Evolutionary conservation across 2,329 filamentous ascomycete genomes (phyloP).

Genomic region (Phoma sp.): DNA sequence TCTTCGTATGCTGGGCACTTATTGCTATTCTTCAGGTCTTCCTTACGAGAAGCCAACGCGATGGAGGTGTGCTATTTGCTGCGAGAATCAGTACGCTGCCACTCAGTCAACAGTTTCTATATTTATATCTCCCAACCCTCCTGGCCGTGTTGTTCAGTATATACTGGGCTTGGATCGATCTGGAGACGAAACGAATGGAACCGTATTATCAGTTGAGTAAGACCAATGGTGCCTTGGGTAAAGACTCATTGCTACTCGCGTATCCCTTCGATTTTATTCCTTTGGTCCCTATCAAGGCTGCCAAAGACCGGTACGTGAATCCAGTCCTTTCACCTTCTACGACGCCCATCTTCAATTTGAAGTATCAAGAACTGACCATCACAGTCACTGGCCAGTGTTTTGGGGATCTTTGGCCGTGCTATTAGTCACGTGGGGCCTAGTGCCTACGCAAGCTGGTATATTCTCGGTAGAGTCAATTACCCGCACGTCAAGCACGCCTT

Average conservation of each 20-base stretch:
- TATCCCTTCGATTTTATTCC: conserved; percentile 62
- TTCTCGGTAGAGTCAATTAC: conserved; percentile 51
- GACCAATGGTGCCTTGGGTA: conserved; percentile 50
- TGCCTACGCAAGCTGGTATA: conserved; percentile 62
- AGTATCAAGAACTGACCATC: conserved; percentile 7
- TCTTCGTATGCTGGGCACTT: conserved; percentile 33
- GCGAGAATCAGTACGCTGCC: conserved; percentile 49
- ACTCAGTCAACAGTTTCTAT: conserved; percentile 53
- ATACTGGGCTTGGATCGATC: conserved; percentile 65
- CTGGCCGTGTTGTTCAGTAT: conserved; percentile 63
- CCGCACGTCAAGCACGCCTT: conserved; percentile 1
- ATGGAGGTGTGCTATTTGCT: conserved; percentile 55
- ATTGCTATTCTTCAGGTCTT: conserved; percentile 56
- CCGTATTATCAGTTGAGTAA: conserved; percentile 66
- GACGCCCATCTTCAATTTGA: background rate
- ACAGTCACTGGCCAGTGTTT: conserved; percentile 62
- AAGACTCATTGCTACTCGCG: conserved; percentile 58
- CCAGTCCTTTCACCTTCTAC: too few species aligned
- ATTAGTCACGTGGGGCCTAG: conserved; percentile 62
- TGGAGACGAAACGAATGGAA: conserved; percentile 65
- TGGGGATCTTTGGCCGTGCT: conserved; percentile 57
- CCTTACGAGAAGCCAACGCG: conserved; percentile 46
- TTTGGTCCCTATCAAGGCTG: conserved; percentile 52
- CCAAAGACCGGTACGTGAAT: conserved; percentile 35
- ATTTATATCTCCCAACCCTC: conserved; percentile 58